phyloP scores from a whole-genome alignment of 805 yeast species.

The Candida endomychidarum region DNA sequence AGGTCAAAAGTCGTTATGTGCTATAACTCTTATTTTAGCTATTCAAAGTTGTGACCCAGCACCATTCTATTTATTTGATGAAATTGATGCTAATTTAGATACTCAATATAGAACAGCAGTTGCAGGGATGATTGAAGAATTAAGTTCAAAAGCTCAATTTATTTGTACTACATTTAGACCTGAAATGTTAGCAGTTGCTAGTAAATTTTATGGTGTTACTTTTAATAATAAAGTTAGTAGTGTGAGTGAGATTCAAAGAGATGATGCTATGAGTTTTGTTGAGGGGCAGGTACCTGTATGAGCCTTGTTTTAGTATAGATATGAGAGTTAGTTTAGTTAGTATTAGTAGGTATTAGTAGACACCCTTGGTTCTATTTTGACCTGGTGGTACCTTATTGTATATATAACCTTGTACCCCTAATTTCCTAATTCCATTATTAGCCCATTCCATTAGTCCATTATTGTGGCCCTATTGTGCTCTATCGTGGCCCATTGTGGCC shows the following conservation, averaged over 20 bases:
- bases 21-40: slow-evolving; percentile 89
- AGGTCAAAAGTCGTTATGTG: slow-evolving; percentile 96
- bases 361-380: no score
- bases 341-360: no score
- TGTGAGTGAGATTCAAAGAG: slow-evolving; percentile 65
- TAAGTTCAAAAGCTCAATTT: slow-evolving; percentile 77
- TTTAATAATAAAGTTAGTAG: slow-evolving; percentile 80
- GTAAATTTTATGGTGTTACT: slow-evolving; percentile 83
- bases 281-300: slow-evolving; percentile 50
- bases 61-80: slow-evolving; percentile 94
- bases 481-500: no score
- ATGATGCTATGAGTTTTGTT: slow-evolving; percentile 80
- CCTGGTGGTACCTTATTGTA: no score
- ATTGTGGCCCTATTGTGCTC: no score
- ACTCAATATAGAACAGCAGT: slow-evolving; percentile 88
- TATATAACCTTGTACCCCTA: no score
- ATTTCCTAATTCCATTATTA: no score
- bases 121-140: slow-evolving; percentile 65
- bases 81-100: slow-evolving; percentile 94
- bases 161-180: slow-evolving; percentile 96
- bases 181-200: slow-evolving; percentile 86
- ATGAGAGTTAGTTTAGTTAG: no score
- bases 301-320: background rate
- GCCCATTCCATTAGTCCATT: no score
- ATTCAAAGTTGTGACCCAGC: slow-evolving; percentile 96